Evolutionary conservation across 139 green algal species (phyloP), one percentile per base, ranked within the genome.

Genomic region (Coccomyxa sp.): DNA sequence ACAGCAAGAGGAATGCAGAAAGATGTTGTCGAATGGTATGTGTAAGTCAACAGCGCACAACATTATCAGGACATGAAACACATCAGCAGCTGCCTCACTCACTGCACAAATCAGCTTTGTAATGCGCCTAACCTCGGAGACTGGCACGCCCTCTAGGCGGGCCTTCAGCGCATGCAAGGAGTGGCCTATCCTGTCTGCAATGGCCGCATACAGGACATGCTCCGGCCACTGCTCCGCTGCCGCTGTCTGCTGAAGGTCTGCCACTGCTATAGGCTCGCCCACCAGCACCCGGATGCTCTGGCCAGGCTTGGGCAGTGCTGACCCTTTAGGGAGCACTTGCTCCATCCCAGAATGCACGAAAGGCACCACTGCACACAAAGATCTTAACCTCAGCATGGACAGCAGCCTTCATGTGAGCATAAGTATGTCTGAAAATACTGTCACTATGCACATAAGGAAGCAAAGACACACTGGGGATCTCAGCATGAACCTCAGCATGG

Each of bases 331-430:
- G 40, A 97, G 82, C 31, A 98, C 81, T 0, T 74, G 40, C 58
- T 96, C 84, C 94, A 98, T 98, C 41, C 94, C 94, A 10, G 75
- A 76, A 83, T 98, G 94, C 70, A 95, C 90, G 82, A 97, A 95
- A 4, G 94, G 94, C 77, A 98, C 73, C 75, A 98, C 85, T 78
- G 74, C 74, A 64, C 27, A 31, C 50, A 18, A 18, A 64, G 1
- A 64, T 22, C 50, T 64, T 22, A 64, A 64, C 18, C 50, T 64
- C 50, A 31, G 50, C 5, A 5, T n/a, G n/a, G 5, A 31, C 22
- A 7, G 22, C 27, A 3, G 5, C 50, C 27, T 58, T 14, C 10
- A 58, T 14, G 44, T 58, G 10, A 31, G 18, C 50, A 64, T 22
- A 6, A 31, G 2, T 4, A 1, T 18, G 50, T 64, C 50, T 22